phyloP scores from a whole-genome alignment of 306 rosid species.

The Pterocarpus macrocarpus region DNA sequence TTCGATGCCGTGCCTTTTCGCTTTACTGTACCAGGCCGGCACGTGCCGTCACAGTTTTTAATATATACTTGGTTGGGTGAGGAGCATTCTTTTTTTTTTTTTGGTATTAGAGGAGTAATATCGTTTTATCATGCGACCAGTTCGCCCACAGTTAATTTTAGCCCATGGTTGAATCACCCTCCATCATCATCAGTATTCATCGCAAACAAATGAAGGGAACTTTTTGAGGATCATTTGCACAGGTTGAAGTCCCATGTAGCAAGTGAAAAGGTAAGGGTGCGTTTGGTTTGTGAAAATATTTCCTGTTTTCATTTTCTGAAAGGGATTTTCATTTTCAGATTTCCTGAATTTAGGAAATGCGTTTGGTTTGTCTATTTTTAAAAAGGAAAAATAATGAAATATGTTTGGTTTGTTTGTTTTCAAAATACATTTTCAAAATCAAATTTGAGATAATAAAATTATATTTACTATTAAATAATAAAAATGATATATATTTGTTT shows the following conservation, averaged over 20 bases:
- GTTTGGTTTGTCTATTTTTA: too few relatives aligned
- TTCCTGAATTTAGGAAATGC: too few relatives aligned
- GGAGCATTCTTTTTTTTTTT: too few relatives aligned
- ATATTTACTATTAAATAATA: too few relatives aligned
- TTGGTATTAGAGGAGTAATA: neutral
- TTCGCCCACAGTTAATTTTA: constrained; percentile 13
- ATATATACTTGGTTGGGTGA: neutral
- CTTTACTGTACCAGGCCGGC: constrained; percentile 69
- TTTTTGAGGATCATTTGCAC: neutral
- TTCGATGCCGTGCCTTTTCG: constrained; percentile 58
- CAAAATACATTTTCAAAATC: too few relatives aligned
- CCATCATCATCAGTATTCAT: neutral
- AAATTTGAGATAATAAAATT: too few relatives aligned
- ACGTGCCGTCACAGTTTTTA: constrained; percentile 64
- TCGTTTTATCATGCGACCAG: constrained; percentile 31
- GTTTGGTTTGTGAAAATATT: too few relatives aligned
- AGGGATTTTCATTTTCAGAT: too few relatives aligned
- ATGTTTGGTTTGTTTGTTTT: too few relatives aligned
- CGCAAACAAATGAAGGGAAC: neutral
- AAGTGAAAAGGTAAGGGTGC: neutral
- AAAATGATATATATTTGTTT: too few relatives aligned
- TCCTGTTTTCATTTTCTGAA: too few relatives aligned
- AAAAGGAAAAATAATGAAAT: too few relatives aligned
- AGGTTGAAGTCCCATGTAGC: neutral
- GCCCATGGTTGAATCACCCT: constrained; percentile 1